Percentiles rank a stretch among this genome's conserved stretches.
Conservation (phyloP, 768 basidiomycete species). For the Tulasnella calospora region DNA sequence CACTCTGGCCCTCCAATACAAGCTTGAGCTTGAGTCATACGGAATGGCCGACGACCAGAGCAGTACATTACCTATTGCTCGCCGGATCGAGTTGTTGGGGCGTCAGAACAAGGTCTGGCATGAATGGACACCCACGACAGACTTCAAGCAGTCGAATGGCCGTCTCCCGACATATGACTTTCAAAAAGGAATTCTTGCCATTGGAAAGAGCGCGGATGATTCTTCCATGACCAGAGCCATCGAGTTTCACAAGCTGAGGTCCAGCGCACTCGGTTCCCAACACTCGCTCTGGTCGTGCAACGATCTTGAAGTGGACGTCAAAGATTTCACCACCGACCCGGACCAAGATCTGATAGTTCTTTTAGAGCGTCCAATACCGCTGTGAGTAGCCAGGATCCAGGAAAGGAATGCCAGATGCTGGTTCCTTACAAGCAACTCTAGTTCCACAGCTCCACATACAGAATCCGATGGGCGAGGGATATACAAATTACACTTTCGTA, state of each 20-base stretch:
- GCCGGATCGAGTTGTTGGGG: not conserved
- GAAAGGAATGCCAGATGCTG: not conserved
- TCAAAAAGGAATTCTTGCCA: conserved; percentile 14
- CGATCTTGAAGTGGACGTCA: conserved; percentile 1
- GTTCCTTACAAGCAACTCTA: not conserved
- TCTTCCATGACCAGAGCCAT: not conserved
- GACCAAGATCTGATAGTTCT: conserved; percentile 12
- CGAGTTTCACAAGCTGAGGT: not conserved
- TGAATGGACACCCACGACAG: not conserved
- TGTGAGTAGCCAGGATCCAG: not conserved
- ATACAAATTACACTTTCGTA: not conserved
- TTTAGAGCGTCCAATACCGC: not conserved
- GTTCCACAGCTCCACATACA: not conserved
- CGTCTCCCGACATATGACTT: conserved; percentile 11
- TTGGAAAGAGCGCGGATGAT: not conserved
- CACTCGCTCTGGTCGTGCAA: not conserved
- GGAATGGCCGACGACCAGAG: not conserved
- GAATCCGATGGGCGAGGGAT: not conserved
- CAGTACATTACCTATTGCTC: not conserved
- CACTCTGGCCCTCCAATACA: not conserved
- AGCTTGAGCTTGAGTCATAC: not conserved
- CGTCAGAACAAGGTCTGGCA: conserved; percentile 1
- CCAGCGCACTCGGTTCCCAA: not conserved
- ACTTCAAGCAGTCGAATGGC: not conserved
- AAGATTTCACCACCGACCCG: conserved; percentile 20